Percentiles rank a stretch among this genome's conserved stretches.
Evolutionary conservation across 805 yeast genomes (phyloP).

Genomic region (Yarrowia hollandica): DNA sequence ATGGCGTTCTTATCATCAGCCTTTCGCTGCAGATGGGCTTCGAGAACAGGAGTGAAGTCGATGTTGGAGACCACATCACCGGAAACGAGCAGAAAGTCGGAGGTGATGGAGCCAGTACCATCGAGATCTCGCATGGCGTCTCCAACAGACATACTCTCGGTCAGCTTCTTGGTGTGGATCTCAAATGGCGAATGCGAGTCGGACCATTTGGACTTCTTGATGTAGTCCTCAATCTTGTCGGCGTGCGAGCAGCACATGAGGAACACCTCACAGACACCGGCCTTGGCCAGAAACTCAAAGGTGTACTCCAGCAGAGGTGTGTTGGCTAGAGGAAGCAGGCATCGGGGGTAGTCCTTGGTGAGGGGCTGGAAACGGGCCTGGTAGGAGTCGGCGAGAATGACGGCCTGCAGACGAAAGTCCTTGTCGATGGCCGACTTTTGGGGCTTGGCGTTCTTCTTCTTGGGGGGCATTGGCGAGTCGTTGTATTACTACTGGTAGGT

Average conservation of each 20-base stretch:
- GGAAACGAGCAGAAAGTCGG: constrained; percentile 84
- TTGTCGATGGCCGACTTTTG: constrained; percentile 25
- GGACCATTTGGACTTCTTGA: constrained; percentile 52
- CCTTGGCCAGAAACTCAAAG: constrained; percentile 85
- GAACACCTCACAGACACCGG: constrained; percentile 86
- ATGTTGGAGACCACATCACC: constrained; percentile 96
- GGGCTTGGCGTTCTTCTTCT: constrained; percentile 25
- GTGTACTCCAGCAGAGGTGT: constrained; percentile 95
- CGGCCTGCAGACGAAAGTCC: constrained; percentile 71
- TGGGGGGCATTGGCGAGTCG: constrained; percentile 25
- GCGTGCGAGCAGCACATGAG: constrained; percentile 90
- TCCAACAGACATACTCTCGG: constrained; percentile 89
- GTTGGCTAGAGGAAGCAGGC: constrained; percentile 87
- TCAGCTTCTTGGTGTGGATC: constrained; percentile 73
- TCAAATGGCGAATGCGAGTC: constrained; percentile 70
- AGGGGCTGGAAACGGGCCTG: constrained; percentile 92
- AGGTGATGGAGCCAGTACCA: constrained; percentile 81
- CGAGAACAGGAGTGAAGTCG: constrained; percentile 71
- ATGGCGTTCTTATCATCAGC: constrained; percentile 83
- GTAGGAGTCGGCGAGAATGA: constrained; percentile 91
- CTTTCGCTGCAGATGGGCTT: constrained; percentile 70
- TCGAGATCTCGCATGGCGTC: constrained; percentile 97
- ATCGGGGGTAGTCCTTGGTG: constrained; percentile 81
- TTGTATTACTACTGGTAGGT: not conserved
- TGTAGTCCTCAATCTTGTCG: constrained; percentile 79